Evolutionary conservation across 345 rosid genomes (phyloP).

Genomic region (Garcia nutans): DNA sequence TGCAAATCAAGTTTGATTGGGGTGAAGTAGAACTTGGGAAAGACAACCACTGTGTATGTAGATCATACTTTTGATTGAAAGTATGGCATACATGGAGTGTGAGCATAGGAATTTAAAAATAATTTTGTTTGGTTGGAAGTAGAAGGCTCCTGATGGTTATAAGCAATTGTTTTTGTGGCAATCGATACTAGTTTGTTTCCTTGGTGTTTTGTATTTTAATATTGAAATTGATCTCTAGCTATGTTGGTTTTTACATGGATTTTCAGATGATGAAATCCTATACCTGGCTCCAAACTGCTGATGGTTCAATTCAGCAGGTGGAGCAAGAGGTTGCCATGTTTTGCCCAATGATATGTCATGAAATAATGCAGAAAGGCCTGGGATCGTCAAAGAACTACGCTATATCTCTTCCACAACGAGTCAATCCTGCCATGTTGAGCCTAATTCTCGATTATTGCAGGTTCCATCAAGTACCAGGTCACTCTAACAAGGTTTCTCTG

Average conservation of each 20-base stretch:
- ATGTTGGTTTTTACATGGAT: neutral
- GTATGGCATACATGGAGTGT: no score
- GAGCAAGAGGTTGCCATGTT: conserved; percentile 39
- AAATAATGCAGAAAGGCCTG: conserved; percentile 46
- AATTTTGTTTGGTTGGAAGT: no score
- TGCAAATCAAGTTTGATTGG: no score
- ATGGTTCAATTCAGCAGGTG: conserved; percentile 31
- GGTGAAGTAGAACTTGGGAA: no score
- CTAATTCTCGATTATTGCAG: conserved; percentile 84
- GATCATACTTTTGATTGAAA: no score
- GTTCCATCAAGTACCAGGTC: conserved; percentile 88
- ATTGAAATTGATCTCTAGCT: no score
- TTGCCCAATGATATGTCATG: conserved; percentile 34
- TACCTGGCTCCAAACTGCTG: conserved; percentile 32
- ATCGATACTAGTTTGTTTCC: no score
- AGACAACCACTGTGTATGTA: no score
- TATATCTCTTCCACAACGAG: conserved; percentile 78
- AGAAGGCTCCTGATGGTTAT: no score
- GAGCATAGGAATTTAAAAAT: no score
- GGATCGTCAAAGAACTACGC: conserved; percentile 84
- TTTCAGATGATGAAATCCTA: conserved; percentile 33
- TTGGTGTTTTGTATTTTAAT: no score
- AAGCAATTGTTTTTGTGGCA: no score
- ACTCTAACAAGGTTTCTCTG: conserved; percentile 61
- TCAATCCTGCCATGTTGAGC: conserved; percentile 70